Evolutionary conservation across 176 grass and related monocot genomes (phyloP).

Genomic region (Pontederia crassipes): DNA sequence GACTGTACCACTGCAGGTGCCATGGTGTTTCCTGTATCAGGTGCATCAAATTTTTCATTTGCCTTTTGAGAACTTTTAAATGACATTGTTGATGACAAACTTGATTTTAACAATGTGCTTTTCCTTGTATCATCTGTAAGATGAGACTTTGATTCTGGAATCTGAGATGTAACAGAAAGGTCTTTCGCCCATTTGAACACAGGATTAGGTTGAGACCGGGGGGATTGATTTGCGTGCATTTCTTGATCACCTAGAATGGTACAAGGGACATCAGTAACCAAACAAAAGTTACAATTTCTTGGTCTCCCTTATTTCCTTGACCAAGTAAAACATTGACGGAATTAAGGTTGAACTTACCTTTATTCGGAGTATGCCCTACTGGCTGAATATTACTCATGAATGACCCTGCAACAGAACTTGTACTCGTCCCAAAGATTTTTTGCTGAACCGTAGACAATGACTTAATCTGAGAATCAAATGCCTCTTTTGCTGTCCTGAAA

Average conservation of each 20-base stretch:
- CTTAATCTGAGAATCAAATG: conserved; percentile 63
- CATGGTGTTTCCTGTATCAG: conserved; percentile 24
- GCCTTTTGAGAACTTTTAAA: conserved; percentile 26
- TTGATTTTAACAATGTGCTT: conserved; percentile 35
- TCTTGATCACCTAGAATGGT: conserved; percentile 31
- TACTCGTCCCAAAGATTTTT: conserved; percentile 27
- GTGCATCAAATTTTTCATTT: too few species aligned
- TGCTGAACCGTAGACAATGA: conserved; percentile 24
- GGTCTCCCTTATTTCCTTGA: not conserved
- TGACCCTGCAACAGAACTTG: conserved; percentile 34
- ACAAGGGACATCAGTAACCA: not conserved
- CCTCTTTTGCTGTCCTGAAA: conserved; percentile 70
- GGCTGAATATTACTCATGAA: conserved; percentile 30
- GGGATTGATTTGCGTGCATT: conserved; percentile 28
- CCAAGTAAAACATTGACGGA: not conserved
- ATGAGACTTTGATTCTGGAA: conserved; percentile 31
- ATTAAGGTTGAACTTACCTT: conserved; percentile 31
- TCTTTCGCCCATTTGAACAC: conserved; percentile 86
- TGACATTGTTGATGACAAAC: conserved; percentile 19
- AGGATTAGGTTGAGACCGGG: conserved; percentile 37
- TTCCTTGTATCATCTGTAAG: conserved; percentile 33
- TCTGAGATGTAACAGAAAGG: conserved; percentile 32
- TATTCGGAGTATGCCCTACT: conserved; percentile 10
- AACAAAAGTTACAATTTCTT: not conserved
- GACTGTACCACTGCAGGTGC: conserved; percentile 30